Conservation (phyloP, 768 basidiomycete species). For the Lentinula guzmanii region DNA sequence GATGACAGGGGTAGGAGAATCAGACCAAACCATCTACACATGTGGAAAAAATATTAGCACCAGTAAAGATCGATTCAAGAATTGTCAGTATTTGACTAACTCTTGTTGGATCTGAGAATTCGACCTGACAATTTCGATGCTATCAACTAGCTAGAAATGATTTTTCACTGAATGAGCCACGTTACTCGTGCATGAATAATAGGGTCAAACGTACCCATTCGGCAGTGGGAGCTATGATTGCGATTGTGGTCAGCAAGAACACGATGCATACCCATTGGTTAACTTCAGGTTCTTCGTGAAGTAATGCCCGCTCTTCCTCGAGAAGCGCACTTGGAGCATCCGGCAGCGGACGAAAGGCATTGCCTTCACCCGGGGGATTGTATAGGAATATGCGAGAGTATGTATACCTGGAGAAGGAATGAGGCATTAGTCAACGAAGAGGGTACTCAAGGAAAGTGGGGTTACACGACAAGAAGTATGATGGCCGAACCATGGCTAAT, state of each 20-base stretch:
- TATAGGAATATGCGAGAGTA: conserved; percentile 64
- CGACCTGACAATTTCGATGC: conserved; percentile 49
- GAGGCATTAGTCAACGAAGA: background rate
- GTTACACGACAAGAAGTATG: conserved; percentile 55
- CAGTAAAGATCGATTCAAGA: background rate
- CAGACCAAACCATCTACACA: conserved; percentile 64
- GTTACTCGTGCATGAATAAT: conserved; percentile 9
- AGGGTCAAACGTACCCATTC: conserved; percentile 45
- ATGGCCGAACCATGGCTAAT: conserved; percentile 66
- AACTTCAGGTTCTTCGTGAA: conserved; percentile 42
- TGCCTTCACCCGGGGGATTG: conserved; percentile 60
- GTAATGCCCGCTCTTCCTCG: conserved; percentile 29
- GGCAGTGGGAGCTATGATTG: conserved; percentile 61
- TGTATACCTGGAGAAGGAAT: conserved; percentile 43
- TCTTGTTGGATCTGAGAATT: conserved; percentile 40
- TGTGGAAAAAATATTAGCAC: background rate
- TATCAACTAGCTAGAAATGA: conserved; percentile 49
- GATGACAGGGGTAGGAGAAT: conserved; percentile 68
- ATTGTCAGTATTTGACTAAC: conserved; percentile 25
- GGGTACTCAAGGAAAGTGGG: background rate
- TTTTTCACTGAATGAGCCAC: background rate
- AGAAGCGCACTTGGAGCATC: conserved; percentile 40
- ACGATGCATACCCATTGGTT: conserved; percentile 59
- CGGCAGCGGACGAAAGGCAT: conserved; percentile 32
- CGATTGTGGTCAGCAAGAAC: conserved; percentile 47